phyloP scores from a whole-genome alignment of 2,329 filamentous ascomycete genomes.

The Aspergillus jensenii region DNA sequence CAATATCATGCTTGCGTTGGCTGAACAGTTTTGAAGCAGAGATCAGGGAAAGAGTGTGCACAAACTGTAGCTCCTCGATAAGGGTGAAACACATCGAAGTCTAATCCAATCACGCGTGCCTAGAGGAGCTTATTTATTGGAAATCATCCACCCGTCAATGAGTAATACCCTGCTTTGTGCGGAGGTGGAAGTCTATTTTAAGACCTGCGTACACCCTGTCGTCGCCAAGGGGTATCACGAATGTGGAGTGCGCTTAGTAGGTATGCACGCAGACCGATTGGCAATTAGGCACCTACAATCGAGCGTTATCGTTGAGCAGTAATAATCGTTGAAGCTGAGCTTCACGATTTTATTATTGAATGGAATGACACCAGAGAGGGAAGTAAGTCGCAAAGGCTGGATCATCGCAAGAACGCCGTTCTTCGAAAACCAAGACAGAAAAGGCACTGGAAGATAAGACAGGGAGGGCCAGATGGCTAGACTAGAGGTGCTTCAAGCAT shows the following conservation, averaged over 20 bases:
- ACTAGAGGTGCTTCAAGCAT: no score
- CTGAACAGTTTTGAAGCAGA: not conserved
- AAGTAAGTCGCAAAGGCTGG: not conserved
- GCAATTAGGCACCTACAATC: no score
- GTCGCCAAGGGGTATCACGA: not conserved
- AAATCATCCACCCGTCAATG: not conserved
- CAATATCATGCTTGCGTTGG: not conserved
- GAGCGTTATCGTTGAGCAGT: no score
- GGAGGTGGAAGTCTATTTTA: not conserved
- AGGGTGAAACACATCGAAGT: not conserved
- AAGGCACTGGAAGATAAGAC: no score
- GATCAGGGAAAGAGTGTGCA: no score
- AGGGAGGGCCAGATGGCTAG: no score
- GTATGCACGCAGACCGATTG: not conserved
- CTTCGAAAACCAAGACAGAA: not conserved
- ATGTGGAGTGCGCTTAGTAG: not conserved
- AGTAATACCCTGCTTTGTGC: not conserved
- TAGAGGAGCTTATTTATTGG: not conserved
- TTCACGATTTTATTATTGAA: no score
- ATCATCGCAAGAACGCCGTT: not conserved
- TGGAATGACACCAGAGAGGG: no score
- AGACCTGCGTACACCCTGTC: not conserved
- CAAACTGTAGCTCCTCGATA: not conserved
- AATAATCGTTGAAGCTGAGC: no score
- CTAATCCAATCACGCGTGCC: not conserved